Evolutionary conservation across 2,329 filamentous ascomycete species (phyloP), one percentile per base, ranked within the genome.

Genomic region (Falciphora oryzae): DNA sequence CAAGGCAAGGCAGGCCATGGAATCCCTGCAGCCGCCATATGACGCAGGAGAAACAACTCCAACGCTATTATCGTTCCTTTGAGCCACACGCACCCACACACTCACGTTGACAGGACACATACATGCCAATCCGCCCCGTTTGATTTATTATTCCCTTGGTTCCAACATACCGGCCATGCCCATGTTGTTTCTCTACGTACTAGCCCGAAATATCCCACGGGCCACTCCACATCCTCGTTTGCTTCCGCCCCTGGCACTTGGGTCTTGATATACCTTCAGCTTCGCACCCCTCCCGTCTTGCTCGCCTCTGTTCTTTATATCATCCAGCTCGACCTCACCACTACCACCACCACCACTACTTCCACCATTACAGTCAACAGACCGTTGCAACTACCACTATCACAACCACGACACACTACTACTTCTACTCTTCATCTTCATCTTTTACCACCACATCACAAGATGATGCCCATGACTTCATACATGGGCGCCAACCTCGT

Each of bases 71-170:
- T 57, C 32, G 28, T 57, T 32, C 70, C 70, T 70, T 72, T 69
- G 70, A n/a, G 71, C 71, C 35, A 70, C 67, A 69, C 70, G 69
- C 66, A 67, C 71, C 67, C 67, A 67, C 67, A 67, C 68, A 65
- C 65, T 67, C 68, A 56, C 66, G 70, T 69, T 44, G 60, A 62
- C 60, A 62, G 70, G 65, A 71, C 68, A 71, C 68, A 70, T 69
- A 69, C 70, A 69, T 66, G 71, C 72, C 73, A 73, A 69, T 70
- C 70, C 69, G 70, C 72, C 71, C 72, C 69, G 69, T 69, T 67
- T 67, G 67, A 68, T 69, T 72, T 70, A 69, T 70, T 71, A 69
- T 68, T 67, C 68, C 70, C 66, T 68, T 73, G 73, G 69, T 70
- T 71, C 70, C 71, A 69, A 70, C 67, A 71, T 71, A 69, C 64